Base-by-base conservation (phyloP, 768 basidiomycete genomes). In the Auricularia sp. region DNA sequence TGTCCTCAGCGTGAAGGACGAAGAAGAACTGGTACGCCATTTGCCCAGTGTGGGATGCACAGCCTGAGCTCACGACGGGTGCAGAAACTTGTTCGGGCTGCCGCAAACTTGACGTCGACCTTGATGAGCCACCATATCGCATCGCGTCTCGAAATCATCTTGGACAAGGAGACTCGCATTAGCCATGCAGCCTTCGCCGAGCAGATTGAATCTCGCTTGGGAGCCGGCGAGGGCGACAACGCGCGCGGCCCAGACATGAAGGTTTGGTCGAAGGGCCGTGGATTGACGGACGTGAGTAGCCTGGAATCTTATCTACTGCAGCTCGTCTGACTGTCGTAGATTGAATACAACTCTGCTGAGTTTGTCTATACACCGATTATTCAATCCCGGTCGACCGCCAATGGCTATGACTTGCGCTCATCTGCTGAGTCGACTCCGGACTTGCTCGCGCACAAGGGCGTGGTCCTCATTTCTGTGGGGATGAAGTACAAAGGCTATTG, bases 291-390 rank as follows among this genome's bases (percentile, higher is more conserved):
- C 62, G 94, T 94, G 69, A 70, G 90, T 80, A 10, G 63, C 44
- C 62, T 65, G 66, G 67, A 61, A 58, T 18, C 18, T 65, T 3
- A 64, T 47, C 62, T 65, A 14, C 29, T 29, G 29, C 29, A 29
- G 29, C 29, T 29, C 29, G 29, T 29, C 29, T 29, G 29, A 29
- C 29, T 29, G 29, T 29, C 29, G 29, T 70, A 97, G 92, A 82
- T 94, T 64, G 94, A 99, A 72, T 96, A 91, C 85, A 78, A 80
- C n/a, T 82, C 87, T 2, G 88, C 90, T 5, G 97, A 99, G 75
- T 96, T 95, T 76, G 90, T 91, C 69, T 98, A 96, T 75, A 85
- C 91, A 2, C 94, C 96, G 2, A 95, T 98, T 73, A 92, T 98
- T 72, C 96, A 98, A 69, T 98, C 95, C 5, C 89, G 88, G 51